phyloP scores from a whole-genome alignment of 1,139 yeast species.

The Scheffersomyces insectosa region DNA sequence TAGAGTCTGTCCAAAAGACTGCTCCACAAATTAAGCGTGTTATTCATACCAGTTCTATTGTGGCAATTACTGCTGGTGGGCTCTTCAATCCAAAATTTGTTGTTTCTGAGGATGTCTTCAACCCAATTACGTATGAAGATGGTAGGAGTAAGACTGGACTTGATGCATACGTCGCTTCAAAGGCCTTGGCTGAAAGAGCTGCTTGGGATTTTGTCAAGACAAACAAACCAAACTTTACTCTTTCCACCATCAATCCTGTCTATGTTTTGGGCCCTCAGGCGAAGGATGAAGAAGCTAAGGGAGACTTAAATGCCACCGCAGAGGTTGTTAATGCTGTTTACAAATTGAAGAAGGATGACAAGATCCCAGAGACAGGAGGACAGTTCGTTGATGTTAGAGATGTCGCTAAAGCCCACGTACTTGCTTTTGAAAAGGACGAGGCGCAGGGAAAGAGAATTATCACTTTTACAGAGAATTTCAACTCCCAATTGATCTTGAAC shows the following conservation, averaged over 20 bases:
- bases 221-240: constrained; percentile 16
- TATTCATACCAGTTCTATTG: constrained; percentile 45
- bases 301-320: constrained; percentile 17
- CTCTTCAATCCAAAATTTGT: constrained; percentile 26
- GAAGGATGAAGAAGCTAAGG: constrained; percentile 15
- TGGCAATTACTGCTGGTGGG: constrained; percentile 42
- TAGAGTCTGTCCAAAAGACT: constrained; percentile 25
- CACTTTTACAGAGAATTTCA: constrained; percentile 32
- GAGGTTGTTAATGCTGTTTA: constrained; percentile 21
- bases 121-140: constrained; percentile 35
- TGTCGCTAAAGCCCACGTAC: constrained; percentile 41
- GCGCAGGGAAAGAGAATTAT: constrained; percentile 40
- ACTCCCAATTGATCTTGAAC: constrained; percentile 38
- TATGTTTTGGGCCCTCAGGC: constrained; percentile 22
- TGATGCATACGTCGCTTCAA: constrained; percentile 40
- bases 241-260: constrained; percentile 17
- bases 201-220: constrained; percentile 37
- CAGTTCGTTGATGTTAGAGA: constrained; percentile 44
- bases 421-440: constrained; percentile 32
- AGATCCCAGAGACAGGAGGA: constrained; percentile 23
- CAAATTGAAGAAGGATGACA: constrained; percentile 17
- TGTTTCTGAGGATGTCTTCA: constrained; percentile 42
- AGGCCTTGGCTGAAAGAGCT: constrained; percentile 38
- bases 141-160: constrained; percentile 38
- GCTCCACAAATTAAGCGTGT: constrained; percentile 31